A percentile compares a stretch with the other conserved stretches of the same genome.
phyloP scores from a whole-genome alignment of 768 basidiomycete species.

The Mycena maculata region DNA sequence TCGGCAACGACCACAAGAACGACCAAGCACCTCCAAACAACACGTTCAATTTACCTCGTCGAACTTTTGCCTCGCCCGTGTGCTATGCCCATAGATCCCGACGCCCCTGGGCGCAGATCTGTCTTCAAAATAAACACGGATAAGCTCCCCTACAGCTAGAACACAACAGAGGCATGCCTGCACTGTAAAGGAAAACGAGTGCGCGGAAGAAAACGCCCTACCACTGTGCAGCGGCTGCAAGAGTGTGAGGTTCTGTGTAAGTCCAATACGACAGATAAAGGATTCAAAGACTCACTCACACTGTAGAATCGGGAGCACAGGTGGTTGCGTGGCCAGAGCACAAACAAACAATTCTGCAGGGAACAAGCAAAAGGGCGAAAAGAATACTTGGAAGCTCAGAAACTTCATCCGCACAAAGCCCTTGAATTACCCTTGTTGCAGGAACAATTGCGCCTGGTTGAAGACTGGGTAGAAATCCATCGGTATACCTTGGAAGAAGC shows the following conservation, averaged over 20 bases:
- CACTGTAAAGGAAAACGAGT: conserved; percentile 1
- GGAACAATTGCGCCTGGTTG: background rate
- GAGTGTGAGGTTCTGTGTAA: conserved; percentile 1
- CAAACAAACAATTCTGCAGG: conserved; percentile 11
- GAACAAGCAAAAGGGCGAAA: background rate
- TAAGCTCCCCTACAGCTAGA: conserved; percentile 20
- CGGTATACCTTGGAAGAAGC: background rate
- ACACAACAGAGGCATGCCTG: conserved; percentile 7
- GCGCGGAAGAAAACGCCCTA: too few species aligned
- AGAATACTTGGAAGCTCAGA: background rate
- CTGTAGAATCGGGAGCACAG: background rate
- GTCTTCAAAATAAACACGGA: conserved; percentile 24
- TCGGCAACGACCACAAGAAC: too few species aligned
- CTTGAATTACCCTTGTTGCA: background rate
- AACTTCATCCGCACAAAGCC: background rate
- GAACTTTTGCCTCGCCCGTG: too few species aligned
- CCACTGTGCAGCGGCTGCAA: too few species aligned
- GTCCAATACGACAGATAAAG: background rate
- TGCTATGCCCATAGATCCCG: too few species aligned
- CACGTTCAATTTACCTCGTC: too few species aligned
- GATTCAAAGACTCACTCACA: too few species aligned
- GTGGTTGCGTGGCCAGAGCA: background rate
- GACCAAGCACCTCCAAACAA: too few species aligned
- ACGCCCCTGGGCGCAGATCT: conserved; percentile 12
- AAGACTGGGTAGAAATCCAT: conserved; percentile 5